Conservation (phyloP, 116 monocot genomes). For the Zostera marina region DNA sequence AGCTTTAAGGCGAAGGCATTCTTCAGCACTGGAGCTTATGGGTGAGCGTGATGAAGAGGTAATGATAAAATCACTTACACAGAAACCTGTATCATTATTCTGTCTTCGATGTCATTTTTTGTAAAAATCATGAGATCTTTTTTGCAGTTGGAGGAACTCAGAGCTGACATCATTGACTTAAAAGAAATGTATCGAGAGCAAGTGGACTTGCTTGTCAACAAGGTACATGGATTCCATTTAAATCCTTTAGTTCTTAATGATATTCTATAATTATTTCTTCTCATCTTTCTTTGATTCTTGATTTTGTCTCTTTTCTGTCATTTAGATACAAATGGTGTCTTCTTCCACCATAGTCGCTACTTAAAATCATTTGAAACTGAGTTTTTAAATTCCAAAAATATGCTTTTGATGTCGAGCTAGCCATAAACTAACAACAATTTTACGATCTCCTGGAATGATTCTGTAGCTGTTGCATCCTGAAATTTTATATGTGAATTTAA, state of each 20-base stretch:
- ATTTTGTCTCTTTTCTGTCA: neutral
- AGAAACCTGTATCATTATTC: neutral
- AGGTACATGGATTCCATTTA: constrained; percentile 24
- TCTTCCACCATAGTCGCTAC: neutral
- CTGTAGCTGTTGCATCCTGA: no score
- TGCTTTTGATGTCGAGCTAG: no score
- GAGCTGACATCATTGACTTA: constrained; percentile 88
- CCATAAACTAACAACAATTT: no score
- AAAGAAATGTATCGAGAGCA: constrained; percentile 99
- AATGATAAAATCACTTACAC: no score
- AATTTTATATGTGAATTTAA: no score
- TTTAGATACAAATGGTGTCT: constrained; percentile 7
- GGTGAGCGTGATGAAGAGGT: constrained; percentile 99
- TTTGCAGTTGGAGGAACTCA: constrained; percentile 81
- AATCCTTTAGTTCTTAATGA: neutral
- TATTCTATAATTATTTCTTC: neutral
- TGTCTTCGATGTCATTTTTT: neutral
- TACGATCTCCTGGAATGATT: no score
- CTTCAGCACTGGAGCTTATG: constrained; percentile 94
- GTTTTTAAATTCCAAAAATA: neutral
- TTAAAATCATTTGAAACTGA: neutral
- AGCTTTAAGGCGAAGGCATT: constrained; percentile 76
- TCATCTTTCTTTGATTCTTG: neutral
- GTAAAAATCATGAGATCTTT: neutral
- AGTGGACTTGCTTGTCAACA: constrained; percentile 94